Conservation (phyloP, 257 asterid genomes). For the Ophiorrhiza pumila region DNA sequence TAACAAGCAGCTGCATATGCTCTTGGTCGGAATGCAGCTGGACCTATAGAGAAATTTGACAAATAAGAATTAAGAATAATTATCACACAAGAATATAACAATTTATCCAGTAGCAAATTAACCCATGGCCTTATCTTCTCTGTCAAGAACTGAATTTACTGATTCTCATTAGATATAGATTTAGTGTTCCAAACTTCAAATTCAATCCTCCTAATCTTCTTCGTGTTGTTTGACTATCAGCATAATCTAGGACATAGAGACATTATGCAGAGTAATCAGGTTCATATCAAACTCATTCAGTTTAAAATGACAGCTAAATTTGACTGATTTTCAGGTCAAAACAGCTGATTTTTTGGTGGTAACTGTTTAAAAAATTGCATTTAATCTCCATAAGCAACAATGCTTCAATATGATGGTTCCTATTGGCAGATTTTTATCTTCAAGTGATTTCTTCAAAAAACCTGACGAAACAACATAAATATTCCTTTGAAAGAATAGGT, state of each 20-base stretch:
- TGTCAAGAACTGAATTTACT: neutral
- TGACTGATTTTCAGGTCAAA: neutral
- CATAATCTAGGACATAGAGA: neutral
- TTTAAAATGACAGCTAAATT: neutral
- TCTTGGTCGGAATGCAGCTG: slow-evolving; percentile 99
- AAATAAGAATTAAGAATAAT: neutral
- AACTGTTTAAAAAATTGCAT: neutral
- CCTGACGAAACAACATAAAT: neutral
- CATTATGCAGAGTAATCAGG: neutral
- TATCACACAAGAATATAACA: neutral
- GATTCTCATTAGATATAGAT: neutral
- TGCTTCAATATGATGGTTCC: neutral
- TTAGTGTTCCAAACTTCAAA: neutral
- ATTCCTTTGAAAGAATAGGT: neutral
- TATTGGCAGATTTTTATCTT: neutral
- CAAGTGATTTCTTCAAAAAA: neutral
- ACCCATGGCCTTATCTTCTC: neutral
- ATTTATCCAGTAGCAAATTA: neutral
- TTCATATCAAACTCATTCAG: neutral
- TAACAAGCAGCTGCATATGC: slow-evolving; percentile 71
- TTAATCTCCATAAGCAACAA: neutral
- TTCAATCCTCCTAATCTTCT: neutral
- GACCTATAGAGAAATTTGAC: slow-evolving; percentile 48
- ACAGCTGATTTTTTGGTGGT: neutral
- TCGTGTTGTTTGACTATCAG: neutral